A percentile compares a stretch with the other conserved stretches of the same genome.
Conservation (phyloP, 1,139 yeast genomes). For the Yamadazyma dendronema region DNA sequence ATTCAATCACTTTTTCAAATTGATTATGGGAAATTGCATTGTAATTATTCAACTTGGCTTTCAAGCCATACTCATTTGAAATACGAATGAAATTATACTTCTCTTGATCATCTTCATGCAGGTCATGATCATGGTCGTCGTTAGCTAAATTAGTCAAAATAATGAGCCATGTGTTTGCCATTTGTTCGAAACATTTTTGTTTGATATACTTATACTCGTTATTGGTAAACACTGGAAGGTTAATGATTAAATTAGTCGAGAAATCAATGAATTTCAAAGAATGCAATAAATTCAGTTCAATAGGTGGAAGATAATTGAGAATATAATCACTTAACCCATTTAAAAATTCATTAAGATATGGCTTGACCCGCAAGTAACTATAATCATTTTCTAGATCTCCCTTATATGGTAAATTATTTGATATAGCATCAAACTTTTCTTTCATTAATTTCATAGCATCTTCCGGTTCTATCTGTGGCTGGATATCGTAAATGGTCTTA, state of each 20-base stretch:
- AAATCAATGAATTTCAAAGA: constrained; percentile 68
- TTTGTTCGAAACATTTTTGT: constrained; percentile 73
- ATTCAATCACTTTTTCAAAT: constrained; percentile 47
- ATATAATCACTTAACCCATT: constrained; percentile 79
- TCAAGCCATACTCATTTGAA: constrained; percentile 33
- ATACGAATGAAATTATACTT: constrained; percentile 29
- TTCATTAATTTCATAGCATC: constrained; percentile 52
- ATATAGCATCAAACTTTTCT: constrained; percentile 45
- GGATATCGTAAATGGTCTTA: constrained; percentile 46
- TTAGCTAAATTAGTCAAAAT: constrained; percentile 45
- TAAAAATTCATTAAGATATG: constrained; percentile 70
- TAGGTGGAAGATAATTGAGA: constrained; percentile 76
- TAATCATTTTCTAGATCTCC: constrained; percentile 77
- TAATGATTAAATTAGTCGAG: constrained; percentile 62
- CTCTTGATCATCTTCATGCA: constrained; percentile 18
- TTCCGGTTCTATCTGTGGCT: constrained; percentile 59
- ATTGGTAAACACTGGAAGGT: constrained; percentile 71
- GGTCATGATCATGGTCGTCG: constrained; percentile 15
- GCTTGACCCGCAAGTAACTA: constrained; percentile 81
- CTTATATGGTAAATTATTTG: constrained; percentile 64
- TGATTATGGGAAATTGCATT: constrained; percentile 56
- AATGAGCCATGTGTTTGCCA: constrained; percentile 73
- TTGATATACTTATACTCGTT: constrained; percentile 72
- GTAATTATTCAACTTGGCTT: constrained; percentile 54
- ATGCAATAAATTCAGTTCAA: constrained; percentile 53